Evolutionary conservation across 345 rosid genomes (phyloP), one percentile per base, ranked within the genome.

Genomic region (Citrus trifoliata): DNA sequence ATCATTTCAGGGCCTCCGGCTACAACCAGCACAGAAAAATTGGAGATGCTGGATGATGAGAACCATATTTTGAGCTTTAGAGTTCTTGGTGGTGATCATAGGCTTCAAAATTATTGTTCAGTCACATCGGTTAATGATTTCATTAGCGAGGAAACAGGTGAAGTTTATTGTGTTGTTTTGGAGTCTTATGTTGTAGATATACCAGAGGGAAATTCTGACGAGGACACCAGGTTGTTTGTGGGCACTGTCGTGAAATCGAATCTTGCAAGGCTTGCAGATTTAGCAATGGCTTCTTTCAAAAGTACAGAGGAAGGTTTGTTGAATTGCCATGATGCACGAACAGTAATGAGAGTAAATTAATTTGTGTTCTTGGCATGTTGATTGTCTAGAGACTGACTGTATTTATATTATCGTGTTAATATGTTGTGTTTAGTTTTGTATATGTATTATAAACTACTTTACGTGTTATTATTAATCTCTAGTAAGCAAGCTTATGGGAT

Each of bases 21-120:
- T 24, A 46, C 78, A 2, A 30, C 71, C 22, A 76, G 78, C 62
- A 76, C 32, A 4, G 78, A 76, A 19, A 46, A 48, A 33, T 69
- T 86, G 51, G 86, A 83, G 80, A 86, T 86, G 42, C 79, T 86
- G 0, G 86, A 83, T 73, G 86, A 86, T 14, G 88, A 86, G 66
- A 61, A 82, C 3, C 86, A 86, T 51, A 76, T 86, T 62, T 28
- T 83, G 30, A 76, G 84, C 69, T 86, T 83, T 70, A 83, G 80
- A 32, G 79, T 86, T 3, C 35, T 83, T 14, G 86, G 83, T 0
- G 88, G 88, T 40, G 88, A 80, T 73, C 88, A 86, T 30, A 70
- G 86, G 33, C 84, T 86, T 5, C 76, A 78, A 8, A 86, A 86
- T 65, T 86, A 86, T 78, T 74, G 62, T n/a, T 86, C 88, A 14